Conservation (phyloP, 495 filamentous ascomycete genomes). For the Xylaria acuta region DNA sequence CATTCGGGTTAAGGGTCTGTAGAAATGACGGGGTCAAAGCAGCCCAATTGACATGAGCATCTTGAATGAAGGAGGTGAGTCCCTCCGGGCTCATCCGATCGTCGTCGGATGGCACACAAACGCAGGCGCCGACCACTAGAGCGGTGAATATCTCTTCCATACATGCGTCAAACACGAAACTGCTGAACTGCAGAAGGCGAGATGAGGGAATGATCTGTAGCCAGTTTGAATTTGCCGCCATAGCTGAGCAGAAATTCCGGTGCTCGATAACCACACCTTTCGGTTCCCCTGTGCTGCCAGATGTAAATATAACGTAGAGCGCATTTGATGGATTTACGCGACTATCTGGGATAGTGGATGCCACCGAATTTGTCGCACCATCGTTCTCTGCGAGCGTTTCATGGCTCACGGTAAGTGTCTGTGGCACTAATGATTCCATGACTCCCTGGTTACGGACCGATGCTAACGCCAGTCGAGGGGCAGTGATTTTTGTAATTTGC, state of each 20-base stretch:
- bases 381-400: conserved; percentile 2
- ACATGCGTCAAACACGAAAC: conserved; percentile 63
- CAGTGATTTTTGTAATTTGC: conserved; percentile 4
- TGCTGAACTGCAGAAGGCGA: conserved; percentile 61
- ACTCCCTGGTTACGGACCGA: conserved; percentile 7
- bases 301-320: conserved; percentile 56
- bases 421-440: conserved; percentile 16
- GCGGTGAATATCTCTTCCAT: conserved; percentile 60
- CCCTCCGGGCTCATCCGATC: conserved; percentile 18
- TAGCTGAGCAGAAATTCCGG: conserved; percentile 46
- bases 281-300: conserved; percentile 28
- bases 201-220: conserved; percentile 46
- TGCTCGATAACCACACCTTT: conserved; percentile 58
- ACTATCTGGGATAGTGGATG: background rate
- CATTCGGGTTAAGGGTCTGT: conserved; percentile 9
- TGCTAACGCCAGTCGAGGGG: conserved; percentile 22
- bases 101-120: conserved; percentile 36
- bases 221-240: conserved; percentile 36
- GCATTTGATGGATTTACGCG: conserved; percentile 1
- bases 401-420: conserved; percentile 46
- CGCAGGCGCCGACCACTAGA: conserved; percentile 46
- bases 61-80: conserved; percentile 8
- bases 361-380: conserved; percentile 57
- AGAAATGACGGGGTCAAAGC: conserved; percentile 21
- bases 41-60: conserved; percentile 16